Evolutionary conservation across 2,329 filamentous ascomycete genomes (phyloP).

Genomic region (Huntiella omanensis): DNA sequence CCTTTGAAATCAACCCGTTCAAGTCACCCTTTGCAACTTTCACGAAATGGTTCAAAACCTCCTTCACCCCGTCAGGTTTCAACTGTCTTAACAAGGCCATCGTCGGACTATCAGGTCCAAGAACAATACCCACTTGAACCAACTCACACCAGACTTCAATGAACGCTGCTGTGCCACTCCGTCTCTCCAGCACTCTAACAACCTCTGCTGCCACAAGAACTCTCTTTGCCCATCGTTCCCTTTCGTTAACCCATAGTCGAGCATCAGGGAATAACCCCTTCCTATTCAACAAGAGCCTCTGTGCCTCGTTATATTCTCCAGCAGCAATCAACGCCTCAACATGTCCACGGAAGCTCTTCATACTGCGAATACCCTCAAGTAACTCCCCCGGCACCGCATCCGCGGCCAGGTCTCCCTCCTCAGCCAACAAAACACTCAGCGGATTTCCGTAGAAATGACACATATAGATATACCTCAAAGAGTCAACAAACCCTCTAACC

Average conservation of each 20-base stretch:
- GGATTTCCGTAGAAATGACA: conserved; percentile 69
- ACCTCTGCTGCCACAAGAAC: conserved; percentile 6
- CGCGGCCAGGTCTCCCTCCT: conserved; percentile 12
- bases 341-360: conserved; percentile 44
- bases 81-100: conserved; percentile 41
- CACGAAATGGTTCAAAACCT: conserved; percentile 25
- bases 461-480: conserved; percentile 70
- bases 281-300: conserved; percentile 1
- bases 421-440: conserved; percentile 41
- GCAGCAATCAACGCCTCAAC: conserved; percentile 7
- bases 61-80: conserved; percentile 29
- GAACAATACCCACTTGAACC: conserved; percentile 34
- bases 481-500: conserved; percentile 51
- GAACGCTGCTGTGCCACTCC: neutral
- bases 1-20: conserved; percentile 17
- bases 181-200: conserved; percentile 7
- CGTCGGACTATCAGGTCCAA: conserved; percentile 33
- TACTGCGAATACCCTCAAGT: conserved; percentile 45
- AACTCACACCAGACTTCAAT: conserved; percentile 34
- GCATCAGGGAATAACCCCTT: conserved; percentile 1
- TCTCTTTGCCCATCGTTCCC: conserved; percentile 1
- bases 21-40: conserved; percentile 20
- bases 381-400: conserved; percentile 37
- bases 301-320: neutral
- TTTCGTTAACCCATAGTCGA: neutral